Percentiles rank a stretch among this genome's conserved stretches.
These are phyloP conservation scores for Wickerhamiella kazuoi DNA, from an alignment of 805 yeast species.

Conservation along the genomic window DNA sequence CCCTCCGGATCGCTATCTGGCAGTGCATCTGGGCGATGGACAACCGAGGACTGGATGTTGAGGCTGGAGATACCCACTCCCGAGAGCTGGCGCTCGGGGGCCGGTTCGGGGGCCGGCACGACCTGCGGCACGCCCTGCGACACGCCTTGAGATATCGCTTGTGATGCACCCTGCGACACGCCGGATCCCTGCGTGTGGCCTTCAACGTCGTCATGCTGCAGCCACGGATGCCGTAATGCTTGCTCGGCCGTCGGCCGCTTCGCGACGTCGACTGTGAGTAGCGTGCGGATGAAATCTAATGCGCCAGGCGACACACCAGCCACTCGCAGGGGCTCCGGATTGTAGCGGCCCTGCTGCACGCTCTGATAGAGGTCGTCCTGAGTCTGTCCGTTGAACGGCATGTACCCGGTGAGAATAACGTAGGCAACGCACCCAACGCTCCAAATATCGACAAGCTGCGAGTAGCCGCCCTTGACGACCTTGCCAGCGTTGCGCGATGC, in stretches of 20 bases:
- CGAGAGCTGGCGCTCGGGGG: neutral
- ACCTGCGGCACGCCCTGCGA: too few species aligned
- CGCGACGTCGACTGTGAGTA: constrained; percentile 63
- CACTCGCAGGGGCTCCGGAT: constrained; percentile 40
- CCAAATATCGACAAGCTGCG: constrained; percentile 93
- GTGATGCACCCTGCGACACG: neutral
- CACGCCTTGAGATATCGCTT: neutral
- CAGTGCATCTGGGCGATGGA: constrained; percentile 1
- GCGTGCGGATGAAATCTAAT: constrained; percentile 46
- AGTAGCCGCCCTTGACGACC: constrained; percentile 28
- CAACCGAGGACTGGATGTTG: neutral
- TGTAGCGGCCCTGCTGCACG: constrained; percentile 62
- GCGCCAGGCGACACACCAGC: constrained; percentile 53
- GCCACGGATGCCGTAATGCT: constrained; percentile 74
- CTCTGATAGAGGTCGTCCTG: constrained; percentile 70
- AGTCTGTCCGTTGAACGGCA: constrained; percentile 87
- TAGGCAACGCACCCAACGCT: constrained; percentile 87
- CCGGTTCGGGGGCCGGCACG: too few species aligned
- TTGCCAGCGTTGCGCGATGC: constrained; percentile 18
- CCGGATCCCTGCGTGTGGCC: neutral
- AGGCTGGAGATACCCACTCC: neutral
- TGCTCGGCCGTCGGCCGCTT: constrained; percentile 53
- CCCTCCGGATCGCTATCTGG: neutral
- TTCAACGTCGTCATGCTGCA: constrained; percentile 23
- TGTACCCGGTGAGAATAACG: constrained; percentile 78